Conservation (phyloP, 768 basidiomycete genomes). For the Rhodotorula graminis region DNA sequence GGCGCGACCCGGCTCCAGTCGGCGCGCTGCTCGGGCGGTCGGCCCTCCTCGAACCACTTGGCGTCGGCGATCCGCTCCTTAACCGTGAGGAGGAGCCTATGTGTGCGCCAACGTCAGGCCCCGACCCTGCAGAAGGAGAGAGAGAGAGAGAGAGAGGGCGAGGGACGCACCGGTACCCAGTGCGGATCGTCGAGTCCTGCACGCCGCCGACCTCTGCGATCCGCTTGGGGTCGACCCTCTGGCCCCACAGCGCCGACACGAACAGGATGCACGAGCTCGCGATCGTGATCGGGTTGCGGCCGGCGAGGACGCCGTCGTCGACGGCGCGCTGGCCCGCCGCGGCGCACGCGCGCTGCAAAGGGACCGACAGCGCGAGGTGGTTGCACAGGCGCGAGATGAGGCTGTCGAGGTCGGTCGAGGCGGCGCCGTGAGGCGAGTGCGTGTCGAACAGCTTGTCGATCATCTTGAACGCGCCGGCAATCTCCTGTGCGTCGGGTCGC, state of each 20-base stretch:
- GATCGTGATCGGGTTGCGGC: slow-evolving; percentile 92
- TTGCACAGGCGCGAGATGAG: slow-evolving; percentile 90
- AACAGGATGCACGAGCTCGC: slow-evolving; percentile 97
- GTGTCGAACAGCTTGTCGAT: slow-evolving; percentile 52
- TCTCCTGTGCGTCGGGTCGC: slow-evolving; percentile 14
- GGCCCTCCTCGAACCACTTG: slow-evolving; percentile 26
- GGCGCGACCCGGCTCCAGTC: slow-evolving; percentile 12
- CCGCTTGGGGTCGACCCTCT: slow-evolving; percentile 69
- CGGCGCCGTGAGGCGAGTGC: slow-evolving; percentile 47
- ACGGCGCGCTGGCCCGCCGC: slow-evolving; percentile 77
- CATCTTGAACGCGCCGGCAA: slow-evolving; percentile 42
- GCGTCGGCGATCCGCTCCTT: slow-evolving; percentile 26
- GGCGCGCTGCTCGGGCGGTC: slow-evolving; percentile 14
- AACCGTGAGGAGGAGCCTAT: slow-evolving; percentile 20
- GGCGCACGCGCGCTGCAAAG: slow-evolving; percentile 73
- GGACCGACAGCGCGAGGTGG: slow-evolving; percentile 76
- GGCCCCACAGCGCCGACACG: slow-evolving; percentile 74
- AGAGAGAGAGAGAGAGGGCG: not conserved
- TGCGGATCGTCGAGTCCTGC: slow-evolving; percentile 89
- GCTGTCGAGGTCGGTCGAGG: slow-evolving; percentile 54
- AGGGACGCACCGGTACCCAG: slow-evolving; percentile 61
- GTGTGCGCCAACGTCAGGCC: not conserved
- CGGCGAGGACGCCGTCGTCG: slow-evolving; percentile 81
- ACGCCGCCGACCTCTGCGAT: slow-evolving; percentile 88
- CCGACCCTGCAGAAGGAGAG: not conserved